Evolutionary conservation across 805 yeast species (phyloP), one percentile per base, ranked within the genome.

Genomic region (Scheffersomyces lignosus): DNA sequence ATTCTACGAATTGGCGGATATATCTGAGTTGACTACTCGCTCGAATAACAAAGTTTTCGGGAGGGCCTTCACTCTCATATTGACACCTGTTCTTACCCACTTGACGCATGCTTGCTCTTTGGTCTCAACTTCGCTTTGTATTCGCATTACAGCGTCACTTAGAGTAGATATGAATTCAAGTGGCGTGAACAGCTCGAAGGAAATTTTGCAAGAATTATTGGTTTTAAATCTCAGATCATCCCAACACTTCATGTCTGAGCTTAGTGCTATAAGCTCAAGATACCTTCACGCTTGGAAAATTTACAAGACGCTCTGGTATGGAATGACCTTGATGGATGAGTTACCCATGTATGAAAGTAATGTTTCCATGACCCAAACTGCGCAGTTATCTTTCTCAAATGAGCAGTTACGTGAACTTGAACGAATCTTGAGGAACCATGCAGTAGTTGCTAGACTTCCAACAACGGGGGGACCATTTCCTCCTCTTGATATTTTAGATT

Each of bases 1-100:
- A 12, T 47, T 40, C 31, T 25, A 31, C 17, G 60, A 54, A 31
- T 41, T 53, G 23, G 29, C 31, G 8, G 41, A 34, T 1, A 17
- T 33, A 3, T 20, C 30, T n/a, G 15, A 34, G 13, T 14, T 35
- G 18, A 13, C 31, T 13, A 28, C 31, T 17, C 24, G 13, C 10
- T 22, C 15, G n/a, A 23, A 10, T 23, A 29, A 18, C 9, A 24
- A 20, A 12, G 18, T 24, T 22, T 33, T 38, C 13, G 34, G 20
- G 14, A 17, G 25, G 10, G 27, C 41, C 5, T 28, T 34, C n/a
- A 22, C 24, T 12, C 27, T 43, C 4, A n/a, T 43, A 6, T 20
- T 39, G 1, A 22, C 37, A 12, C 46, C 43, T 4, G n/a, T 34
- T 8, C 7, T 37, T 12, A 31, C 34, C 18, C 23, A 32, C 18